Evolutionary conservation across 306 rosid species (phyloP).

Genomic region (Arachis hypogaea): DNA sequence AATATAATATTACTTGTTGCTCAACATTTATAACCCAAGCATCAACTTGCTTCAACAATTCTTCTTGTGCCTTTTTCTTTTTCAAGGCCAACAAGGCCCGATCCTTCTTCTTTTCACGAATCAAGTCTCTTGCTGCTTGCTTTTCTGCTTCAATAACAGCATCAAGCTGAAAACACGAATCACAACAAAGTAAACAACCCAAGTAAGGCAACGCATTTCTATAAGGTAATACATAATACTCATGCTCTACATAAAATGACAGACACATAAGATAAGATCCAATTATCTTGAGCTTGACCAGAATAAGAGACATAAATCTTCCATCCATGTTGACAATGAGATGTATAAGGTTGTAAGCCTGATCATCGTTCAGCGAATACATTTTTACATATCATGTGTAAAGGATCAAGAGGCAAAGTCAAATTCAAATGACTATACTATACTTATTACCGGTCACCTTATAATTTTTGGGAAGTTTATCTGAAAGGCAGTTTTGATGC

Average conservation of each 20-base stretch:
- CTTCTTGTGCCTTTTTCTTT: conserved; percentile 93
- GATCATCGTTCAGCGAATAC: background rate
- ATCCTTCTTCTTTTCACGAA: conserved; percentile 89
- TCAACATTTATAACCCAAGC: conserved; percentile 94
- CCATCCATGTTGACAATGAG: conserved; percentile 18
- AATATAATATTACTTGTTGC: conserved; percentile 69
- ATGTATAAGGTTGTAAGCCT: conserved; percentile 5
- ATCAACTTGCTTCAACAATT: conserved; percentile 92
- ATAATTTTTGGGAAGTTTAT: conserved; percentile 3
- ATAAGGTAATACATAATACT: conserved; percentile 9
- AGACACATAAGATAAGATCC: conserved; percentile 8
- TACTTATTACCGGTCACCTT: background rate
- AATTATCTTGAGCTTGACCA: background rate
- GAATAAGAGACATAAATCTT: background rate
- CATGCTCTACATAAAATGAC: conserved; percentile 11
- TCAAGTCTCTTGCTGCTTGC: conserved; percentile 90
- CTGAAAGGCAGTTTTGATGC: conserved; percentile 4
- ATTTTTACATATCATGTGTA: background rate
- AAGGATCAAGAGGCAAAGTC: conserved; percentile 1
- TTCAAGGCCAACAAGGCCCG: conserved; percentile 87
- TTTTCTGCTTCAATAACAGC: conserved; percentile 94
- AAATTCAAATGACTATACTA: conserved; percentile 5
- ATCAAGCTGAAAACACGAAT: conserved; percentile 69
- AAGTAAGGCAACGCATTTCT: conserved; percentile 20
- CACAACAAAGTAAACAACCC: conserved; percentile 6